Base-by-base conservation (phyloP, 352 stramenopile species). In the Pythium utonaiense region DNA sequence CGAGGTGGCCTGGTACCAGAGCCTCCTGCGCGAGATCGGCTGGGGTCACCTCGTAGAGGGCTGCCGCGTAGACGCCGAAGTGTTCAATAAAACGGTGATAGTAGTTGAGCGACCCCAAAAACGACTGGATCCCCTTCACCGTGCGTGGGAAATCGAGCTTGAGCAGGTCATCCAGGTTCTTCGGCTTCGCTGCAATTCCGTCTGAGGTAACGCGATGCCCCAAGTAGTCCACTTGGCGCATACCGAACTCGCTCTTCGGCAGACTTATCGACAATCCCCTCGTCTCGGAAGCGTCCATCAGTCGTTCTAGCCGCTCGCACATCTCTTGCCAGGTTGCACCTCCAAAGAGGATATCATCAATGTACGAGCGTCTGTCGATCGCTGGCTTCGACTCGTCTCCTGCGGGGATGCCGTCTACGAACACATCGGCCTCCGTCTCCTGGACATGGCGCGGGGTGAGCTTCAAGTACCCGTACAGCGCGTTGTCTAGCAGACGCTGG, bases 261-360 rank as follows among this genome's bases (percentile, higher is more conserved):
- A 73, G 25, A 21, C 64, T 78, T 36, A 75, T 69, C 2, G 67
- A 57, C 0, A 74, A 14, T 14, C 62, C 51, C 63, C 60, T 74
- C 1, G 65, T 27, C 3, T 63, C 34, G 31, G 62, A 70, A 0
- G 22, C 30, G 1, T 67, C 45, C 5, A 77, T 16, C 33, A 74
- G 22, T 10, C 13, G 3, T 2, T 64, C 13, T 0, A 73, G 34
- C 6, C 44, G 34, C 1, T 57, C 24, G 8, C 24, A 66, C 12
- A 73, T 36, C 0, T 65, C n/a, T 4, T 61, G 28, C 62, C 65
- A 77, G 0, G 51, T 58, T 13, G 16, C 1, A 0, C 51, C 41
- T 0, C 49, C 55, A 16, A 71, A 58, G 0, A 49, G 47, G n/a
- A 77, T 63, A 27, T 68, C 69, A 19, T 71, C 65, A 17, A 74